These are phyloP conservation scores for Lavandula angustifolia DNA, from an alignment of 257 asterid species.

Conservation along the genomic window DNA sequence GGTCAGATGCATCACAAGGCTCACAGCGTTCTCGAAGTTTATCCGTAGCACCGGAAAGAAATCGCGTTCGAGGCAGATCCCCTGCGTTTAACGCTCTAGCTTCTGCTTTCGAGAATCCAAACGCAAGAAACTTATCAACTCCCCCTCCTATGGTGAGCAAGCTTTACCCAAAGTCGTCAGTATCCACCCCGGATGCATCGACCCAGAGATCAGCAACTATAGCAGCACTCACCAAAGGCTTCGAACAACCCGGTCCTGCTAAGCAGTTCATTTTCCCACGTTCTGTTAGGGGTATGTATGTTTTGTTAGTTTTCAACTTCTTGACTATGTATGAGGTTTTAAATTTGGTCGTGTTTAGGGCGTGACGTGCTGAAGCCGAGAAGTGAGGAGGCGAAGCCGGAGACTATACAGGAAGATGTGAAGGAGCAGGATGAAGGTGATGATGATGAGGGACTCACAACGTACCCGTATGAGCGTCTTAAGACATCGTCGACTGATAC, in stretches of 20 bases:
- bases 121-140: conserved; percentile 80
- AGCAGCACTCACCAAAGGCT: conserved; percentile 61
- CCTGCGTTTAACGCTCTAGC: conserved; percentile 98
- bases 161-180: conserved; percentile 65
- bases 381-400: conserved; percentile 58
- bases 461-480: conserved; percentile 71
- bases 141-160: conserved; percentile 92
- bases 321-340: no score
- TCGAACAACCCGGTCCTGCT: conserved; percentile 58
- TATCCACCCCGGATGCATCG: conserved; percentile 43
- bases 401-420: conserved; percentile 78
- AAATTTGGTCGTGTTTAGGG: conserved; percentile 32
- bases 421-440: conserved; percentile 66
- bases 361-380: conserved; percentile 51
- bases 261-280: conserved; percentile 67
- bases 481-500: conserved; percentile 54
- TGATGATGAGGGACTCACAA: conserved; percentile 48
- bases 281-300: conserved; percentile 49
- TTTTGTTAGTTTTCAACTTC: no score
- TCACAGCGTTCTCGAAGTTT: conserved; percentile 93
- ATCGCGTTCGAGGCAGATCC: conserved; percentile 92
- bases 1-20: conserved; percentile 57
- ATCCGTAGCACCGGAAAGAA: conserved; percentile 75
- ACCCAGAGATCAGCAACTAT: conserved; percentile 73
- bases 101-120: conserved; percentile 76